phyloP scores from a whole-genome alignment of 805 yeast genomes.

The Debaryomyces maramus region DNA sequence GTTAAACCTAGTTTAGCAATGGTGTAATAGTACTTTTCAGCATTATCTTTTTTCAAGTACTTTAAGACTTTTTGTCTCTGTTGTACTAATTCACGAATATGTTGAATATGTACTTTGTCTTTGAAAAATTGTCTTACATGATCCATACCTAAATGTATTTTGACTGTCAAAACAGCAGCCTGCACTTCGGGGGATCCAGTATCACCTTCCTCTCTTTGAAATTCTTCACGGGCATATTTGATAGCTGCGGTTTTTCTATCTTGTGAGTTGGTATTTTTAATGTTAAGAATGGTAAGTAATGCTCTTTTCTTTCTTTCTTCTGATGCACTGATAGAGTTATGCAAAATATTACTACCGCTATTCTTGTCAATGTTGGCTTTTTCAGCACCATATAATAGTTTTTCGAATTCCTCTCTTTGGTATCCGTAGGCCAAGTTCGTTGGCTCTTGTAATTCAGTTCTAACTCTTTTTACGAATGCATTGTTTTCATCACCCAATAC shows the following conservation, averaged over 20 bases:
- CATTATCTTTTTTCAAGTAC: constrained; percentile 77
- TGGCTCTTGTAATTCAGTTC: constrained; percentile 66
- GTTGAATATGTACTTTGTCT: constrained; percentile 69
- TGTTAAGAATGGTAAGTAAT: constrained; percentile 65
- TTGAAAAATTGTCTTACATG: constrained; percentile 69
- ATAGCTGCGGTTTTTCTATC: constrained; percentile 62
- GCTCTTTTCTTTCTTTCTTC: constrained; percentile 66
- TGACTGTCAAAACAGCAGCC: constrained; percentile 85
- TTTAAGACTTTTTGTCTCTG: constrained; percentile 80
- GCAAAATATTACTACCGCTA: constrained; percentile 27
- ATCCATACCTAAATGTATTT: constrained; percentile 72
- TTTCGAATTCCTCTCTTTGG: constrained; percentile 66
- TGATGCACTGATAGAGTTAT: constrained; percentile 25
- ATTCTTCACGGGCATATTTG: constrained; percentile 71
- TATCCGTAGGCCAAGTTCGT: constrained; percentile 61
- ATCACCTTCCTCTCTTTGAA: constrained; percentile 82
- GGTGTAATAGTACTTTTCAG: constrained; percentile 81
- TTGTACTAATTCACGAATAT: constrained; percentile 81
- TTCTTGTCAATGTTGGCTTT: constrained; percentile 49
- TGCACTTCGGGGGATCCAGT: constrained; percentile 96
- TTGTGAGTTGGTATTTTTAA: constrained; percentile 64
- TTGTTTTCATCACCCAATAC: constrained; percentile 72
- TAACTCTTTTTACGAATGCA: constrained; percentile 67
- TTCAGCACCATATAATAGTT: constrained; percentile 74
- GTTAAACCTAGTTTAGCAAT: constrained; percentile 84